These are phyloP conservation scores for Cyanidium caldarium DNA, from an alignment of 23 red algal genomes.

Conservation along the genomic window DNA sequence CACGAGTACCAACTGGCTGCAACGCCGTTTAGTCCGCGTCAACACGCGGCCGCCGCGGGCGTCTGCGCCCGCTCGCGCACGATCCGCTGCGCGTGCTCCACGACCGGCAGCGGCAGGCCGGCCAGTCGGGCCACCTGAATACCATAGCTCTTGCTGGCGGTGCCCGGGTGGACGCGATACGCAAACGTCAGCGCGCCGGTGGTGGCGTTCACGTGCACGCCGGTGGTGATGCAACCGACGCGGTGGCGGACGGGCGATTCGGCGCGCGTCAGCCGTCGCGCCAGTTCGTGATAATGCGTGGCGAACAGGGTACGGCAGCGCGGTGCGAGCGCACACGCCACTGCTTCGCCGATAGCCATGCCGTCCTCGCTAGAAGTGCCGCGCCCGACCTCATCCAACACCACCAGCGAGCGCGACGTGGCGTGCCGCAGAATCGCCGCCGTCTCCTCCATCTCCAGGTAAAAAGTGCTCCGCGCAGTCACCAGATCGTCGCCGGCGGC, in stretches of 20 bases:
- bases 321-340: conserved; percentile 6
- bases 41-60: neutral
- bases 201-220: neutral
- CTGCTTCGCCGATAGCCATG: conserved; percentile 8
- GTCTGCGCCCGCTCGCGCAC: neutral
- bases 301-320: conserved; percentile 14
- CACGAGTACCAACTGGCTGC: neutral
- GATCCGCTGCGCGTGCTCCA: conserved; percentile 4
- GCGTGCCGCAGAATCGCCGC: conserved; percentile 7
- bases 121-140: conserved; percentile 11
- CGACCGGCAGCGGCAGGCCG: conserved; percentile 1
- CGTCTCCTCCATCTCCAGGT: conserved; percentile 22
- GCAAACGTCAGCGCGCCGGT: neutral
- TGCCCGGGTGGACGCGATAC: neutral
- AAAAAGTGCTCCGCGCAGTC: conserved; percentile 10
- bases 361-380: conserved; percentile 3
- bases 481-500: conserved; percentile 13
- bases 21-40: neutral
- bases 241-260: neutral
- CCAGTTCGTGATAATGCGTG: conserved; percentile 24
- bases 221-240: neutral
- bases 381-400: conserved; percentile 23
- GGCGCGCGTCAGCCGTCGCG: neutral
- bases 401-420: conserved; percentile 6
- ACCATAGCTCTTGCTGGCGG: conserved; percentile 13